Evolutionary conservation across 2,329 filamentous ascomycete species (phyloP).

Genomic region (Fusarium sp.): DNA sequence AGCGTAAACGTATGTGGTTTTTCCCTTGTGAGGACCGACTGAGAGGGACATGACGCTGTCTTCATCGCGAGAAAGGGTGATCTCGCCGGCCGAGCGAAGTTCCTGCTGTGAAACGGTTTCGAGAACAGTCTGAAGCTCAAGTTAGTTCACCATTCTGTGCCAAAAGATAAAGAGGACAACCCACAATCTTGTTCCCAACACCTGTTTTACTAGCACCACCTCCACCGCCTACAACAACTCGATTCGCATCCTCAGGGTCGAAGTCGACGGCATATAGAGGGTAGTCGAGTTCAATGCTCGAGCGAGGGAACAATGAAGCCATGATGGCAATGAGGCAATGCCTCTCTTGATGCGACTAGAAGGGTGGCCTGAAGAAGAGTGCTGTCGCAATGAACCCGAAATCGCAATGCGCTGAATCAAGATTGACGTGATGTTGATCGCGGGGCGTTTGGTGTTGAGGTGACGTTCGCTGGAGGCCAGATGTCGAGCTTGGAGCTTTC

Average conservation of each 20-base stretch:
- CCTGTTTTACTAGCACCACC: slow-evolving; percentile 85
- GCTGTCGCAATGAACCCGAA: not conserved
- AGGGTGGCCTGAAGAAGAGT: not conserved
- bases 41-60: slow-evolving; percentile 89
- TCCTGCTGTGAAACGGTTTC: slow-evolving; percentile 75
- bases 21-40: slow-evolving; percentile 70
- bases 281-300: slow-evolving; percentile 79
- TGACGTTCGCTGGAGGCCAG: slow-evolving; percentile 41
- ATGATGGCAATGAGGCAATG: slow-evolving; percentile 45
- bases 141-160: slow-evolving; percentile 19
- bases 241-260: slow-evolving; percentile 80
- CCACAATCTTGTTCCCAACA: slow-evolving; percentile 87
- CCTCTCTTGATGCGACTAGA: slow-evolving; percentile 8
- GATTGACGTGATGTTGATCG: slow-evolving; percentile 26
- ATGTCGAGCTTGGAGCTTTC: slow-evolving; percentile 40
- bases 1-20: slow-evolving; percentile 69
- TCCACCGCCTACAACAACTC: slow-evolving; percentile 85
- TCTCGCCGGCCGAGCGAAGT: slow-evolving; percentile 74
- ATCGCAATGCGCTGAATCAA: slow-evolving; percentile 10
- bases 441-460: slow-evolving; percentile 29
- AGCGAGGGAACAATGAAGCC: slow-evolving; percentile 58
- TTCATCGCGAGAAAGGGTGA: slow-evolving; percentile 84
- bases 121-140: slow-evolving; percentile 70
- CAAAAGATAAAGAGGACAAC: slow-evolving; percentile 46
- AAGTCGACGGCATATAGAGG: slow-evolving; percentile 91